Base-by-base conservation (phyloP, 2,329 filamentous ascomycete genomes). In the Salinomyces thailandicus region DNA sequence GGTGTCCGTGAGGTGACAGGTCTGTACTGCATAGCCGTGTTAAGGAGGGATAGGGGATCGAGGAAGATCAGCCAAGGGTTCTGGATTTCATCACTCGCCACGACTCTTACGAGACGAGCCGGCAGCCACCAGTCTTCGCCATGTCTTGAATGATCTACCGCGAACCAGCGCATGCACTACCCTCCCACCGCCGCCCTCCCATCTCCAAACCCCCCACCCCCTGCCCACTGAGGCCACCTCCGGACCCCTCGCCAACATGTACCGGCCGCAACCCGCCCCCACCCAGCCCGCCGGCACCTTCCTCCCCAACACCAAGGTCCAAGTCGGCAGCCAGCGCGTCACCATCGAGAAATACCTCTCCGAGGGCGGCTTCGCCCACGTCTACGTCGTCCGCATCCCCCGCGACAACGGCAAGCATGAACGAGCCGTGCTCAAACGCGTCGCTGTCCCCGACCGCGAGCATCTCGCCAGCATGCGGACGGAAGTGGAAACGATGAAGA, bases 401-500 rank as follows among this genome's bases (percentile, higher is more conserved):
- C 73, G 79, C 49, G 72, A 84, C 38, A 68, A 87, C 54, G 76
- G 84, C 59, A 82, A 83, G 44, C 80, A 81, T 46, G 82, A 93
- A 51, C 69, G 77, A 51, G 86, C 85, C 9, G 87, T 95, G 33
- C 69, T 95, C 55, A 95, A 98, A 71, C 74, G 91, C 56, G 91
- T 98, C 40, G 91, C 91, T 22, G 91, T 96, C 35, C 86, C 91
- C 19, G 91, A 98, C 64, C 95, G 93, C 71, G 84, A 93, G 47
- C 77, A 89, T 40, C 70, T 98, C 64, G 83, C 85, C 45, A 87
- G 84, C 62, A 96, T 98, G 91, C 79, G 91, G 61, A 96, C 80
- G 49, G 91, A 98, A 70, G 91, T 98, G 51, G 91, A 98, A 67
- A 98, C 91, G 11, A 98, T 98, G 91, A 98, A 98, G 77, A 87